Evolutionary conservation across 73 alveolate genomes (phyloP), one percentile per base, ranked within the genome.

Genomic region (Blepharisma japonicum): DNA sequence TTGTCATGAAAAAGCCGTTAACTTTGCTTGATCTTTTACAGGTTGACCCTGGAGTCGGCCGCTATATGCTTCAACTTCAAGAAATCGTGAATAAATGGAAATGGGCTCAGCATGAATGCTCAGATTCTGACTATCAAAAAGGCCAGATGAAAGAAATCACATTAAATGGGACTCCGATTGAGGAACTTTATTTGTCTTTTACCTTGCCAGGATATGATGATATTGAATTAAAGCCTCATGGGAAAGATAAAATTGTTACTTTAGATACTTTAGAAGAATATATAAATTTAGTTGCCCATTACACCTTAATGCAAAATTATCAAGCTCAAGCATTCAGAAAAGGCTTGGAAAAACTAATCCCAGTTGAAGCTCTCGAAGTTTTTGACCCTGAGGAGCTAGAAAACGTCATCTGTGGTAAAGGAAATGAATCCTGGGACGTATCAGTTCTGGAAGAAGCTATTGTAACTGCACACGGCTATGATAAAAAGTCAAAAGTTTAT

Each of bases 381-480:
- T 93, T 93, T 79, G 76, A 80, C 11, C 70, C 86, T 3, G 80
- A 84, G 6, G 98, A 93, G 80, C 79, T 93, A 42, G 97, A 93
- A 86, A 92, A 88, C 48, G 54, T 88, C 68, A 89, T 93, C 54
- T 87, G 92, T 70, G 97, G 98, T 47, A 81, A 74, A 55, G 80
- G 84, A 25, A 85, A 85, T 47, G 89, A 83, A 18, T 85, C 87
- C n/a, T 88, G 96, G 94, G 84, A 85, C 71, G 76, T 74, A 38
- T 68, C 50, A 5, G 67, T 91, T 51, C 46, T 27, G 48, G 95
- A 90, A 70, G 84, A 83, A 77, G 77, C 86, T 11, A 79, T 81
- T n/a, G 93, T n/a, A 5, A n/a, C 98, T 1, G 94, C 94, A 20
- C 96, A 93, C 80, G 98, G 98, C 21, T 89, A 80, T 81, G 82